Evolutionary conservation across 2,329 filamentous ascomycete species (phyloP), one percentile per base, ranked within the genome.

Genomic region (Pestalotiopsis sp.): DNA sequence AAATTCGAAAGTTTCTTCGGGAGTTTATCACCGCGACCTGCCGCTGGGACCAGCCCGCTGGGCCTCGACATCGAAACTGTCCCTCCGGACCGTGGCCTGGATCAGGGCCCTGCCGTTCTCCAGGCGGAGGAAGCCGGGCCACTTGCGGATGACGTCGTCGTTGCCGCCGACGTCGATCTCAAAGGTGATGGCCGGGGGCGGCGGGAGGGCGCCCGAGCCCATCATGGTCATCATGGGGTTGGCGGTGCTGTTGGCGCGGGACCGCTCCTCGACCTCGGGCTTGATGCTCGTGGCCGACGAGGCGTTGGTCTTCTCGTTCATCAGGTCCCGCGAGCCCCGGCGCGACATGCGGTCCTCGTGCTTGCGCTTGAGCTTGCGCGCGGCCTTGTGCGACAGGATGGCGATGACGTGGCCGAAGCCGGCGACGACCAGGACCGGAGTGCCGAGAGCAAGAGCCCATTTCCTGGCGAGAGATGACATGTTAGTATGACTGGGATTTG

Each of bases 391-490:
- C n/a, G 27, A 45, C 5, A 64, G 39, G 52, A 76, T 38, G 4
- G 68, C 83, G 60, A 87, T 76, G 52, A 87, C 78, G 74, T 87
- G 82, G 49, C 85, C 82, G 58, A 88, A 72, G 0, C 86, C 86
- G 4, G 86, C 87, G 64, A 89, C 86, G 36, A 90, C 87, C 9
- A 90, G 80, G 2, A 90, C 86, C 0, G 88, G 88, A 0, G 88
- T 90, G 6, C 88, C 88, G 13, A 90, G 76, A 13, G 87, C 88
- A 6, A 90, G 83, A 2, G 85, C 87, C 87, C 87, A 90, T 11
- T 73, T 67, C 7, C 74, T 75, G 66, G 36, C 13, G 17, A 20
- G 27, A 36, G 17, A 38, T n/a, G 1, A 2, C 39, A 11, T 13
- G 6, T 62, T 12, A 56, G 69, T 17, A 67, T 49, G 5, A 66